Conservation (phyloP, 352 stramenopile genomes). For the Sclerospora graminicola region DNA sequence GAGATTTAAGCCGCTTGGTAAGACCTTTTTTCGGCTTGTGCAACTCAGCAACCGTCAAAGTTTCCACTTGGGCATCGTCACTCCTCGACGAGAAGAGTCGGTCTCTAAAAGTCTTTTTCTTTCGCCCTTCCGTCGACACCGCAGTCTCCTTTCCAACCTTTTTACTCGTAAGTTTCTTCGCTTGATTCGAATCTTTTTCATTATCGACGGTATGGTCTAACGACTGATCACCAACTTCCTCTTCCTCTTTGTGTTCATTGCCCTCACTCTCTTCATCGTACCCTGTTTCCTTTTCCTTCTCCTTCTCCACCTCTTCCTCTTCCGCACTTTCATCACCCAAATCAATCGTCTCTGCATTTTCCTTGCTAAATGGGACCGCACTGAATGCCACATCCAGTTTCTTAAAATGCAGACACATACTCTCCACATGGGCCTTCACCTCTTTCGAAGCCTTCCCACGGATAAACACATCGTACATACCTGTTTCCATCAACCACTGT, state of each 20-base stretch:
- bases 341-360: constrained; percentile 14
- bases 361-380: constrained; percentile 14
- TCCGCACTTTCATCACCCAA: constrained; percentile 11
- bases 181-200: not conserved
- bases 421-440: constrained; percentile 18
- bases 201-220: not conserved
- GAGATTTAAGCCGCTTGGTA: constrained; percentile 2
- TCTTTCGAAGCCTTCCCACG: constrained; percentile 16
- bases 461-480: constrained; percentile 23
- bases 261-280: constrained; percentile 1
- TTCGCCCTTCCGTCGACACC: not conserved
- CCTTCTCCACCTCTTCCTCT: not conserved
- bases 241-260: not conserved
- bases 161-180: not conserved
- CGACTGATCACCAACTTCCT: not conserved
- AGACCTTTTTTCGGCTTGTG: constrained; percentile 1
- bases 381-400: constrained; percentile 19
- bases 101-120: constrained; percentile 6
- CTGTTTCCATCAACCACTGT: constrained; percentile 29
- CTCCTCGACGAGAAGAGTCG: constrained; percentile 2
- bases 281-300: constrained; percentile 1
- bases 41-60: not conserved
- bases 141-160: not conserved
- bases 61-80: not conserved
- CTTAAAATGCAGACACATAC: constrained; percentile 18